Evolutionary conservation across 2,329 filamentous ascomycete genomes (phyloP).

Genomic region (Cladophialophora carrionii): DNA sequence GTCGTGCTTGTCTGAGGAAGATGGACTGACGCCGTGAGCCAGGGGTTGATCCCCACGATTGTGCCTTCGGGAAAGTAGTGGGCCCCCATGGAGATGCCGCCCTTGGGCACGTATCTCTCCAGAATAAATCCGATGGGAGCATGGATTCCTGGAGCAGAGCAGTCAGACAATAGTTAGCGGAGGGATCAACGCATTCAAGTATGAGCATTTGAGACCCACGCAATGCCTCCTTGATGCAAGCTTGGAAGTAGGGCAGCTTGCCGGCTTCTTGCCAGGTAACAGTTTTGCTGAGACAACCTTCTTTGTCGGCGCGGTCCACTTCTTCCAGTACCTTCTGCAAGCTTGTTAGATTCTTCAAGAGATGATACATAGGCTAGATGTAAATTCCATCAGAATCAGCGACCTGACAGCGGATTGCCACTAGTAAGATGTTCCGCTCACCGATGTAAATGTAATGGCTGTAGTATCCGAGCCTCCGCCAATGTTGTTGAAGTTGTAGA

Average conservation of each 20-base stretch:
- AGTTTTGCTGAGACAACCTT: conserved; percentile 23
- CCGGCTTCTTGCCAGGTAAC: conserved; percentile 29
- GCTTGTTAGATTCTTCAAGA: conserved; percentile 49
- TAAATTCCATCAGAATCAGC: background rate
- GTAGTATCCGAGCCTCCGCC: conserved; percentile 34
- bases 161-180: conserved; percentile 1
- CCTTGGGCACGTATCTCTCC: conserved; percentile 39
- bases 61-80: conserved; percentile 32
- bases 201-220: conserved; percentile 19
- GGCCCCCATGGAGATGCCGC: conserved; percentile 25
- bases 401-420: background rate
- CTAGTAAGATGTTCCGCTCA: conserved; percentile 3
- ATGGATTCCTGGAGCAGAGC: conserved; percentile 25
- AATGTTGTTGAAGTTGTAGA: conserved; percentile 31
- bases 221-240: conserved; percentile 33
- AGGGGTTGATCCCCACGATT: conserved; percentile 35
- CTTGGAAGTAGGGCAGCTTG: conserved; percentile 32
- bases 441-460: conserved; percentile 27
- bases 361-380: conserved; percentile 46
- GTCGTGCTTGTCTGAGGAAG: background rate
- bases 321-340: conserved; percentile 27
- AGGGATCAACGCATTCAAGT: background rate
- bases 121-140: conserved; percentile 39
- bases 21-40: conserved; percentile 26
- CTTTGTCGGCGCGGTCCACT: conserved; percentile 25